Percentiles rank a stretch among this genome's conserved stretches.
These are phyloP conservation scores for Fusarium neocosmosporiellum DNA, from an alignment of 2,329 filamentous ascomycete species.

Conservation along the genomic window DNA sequence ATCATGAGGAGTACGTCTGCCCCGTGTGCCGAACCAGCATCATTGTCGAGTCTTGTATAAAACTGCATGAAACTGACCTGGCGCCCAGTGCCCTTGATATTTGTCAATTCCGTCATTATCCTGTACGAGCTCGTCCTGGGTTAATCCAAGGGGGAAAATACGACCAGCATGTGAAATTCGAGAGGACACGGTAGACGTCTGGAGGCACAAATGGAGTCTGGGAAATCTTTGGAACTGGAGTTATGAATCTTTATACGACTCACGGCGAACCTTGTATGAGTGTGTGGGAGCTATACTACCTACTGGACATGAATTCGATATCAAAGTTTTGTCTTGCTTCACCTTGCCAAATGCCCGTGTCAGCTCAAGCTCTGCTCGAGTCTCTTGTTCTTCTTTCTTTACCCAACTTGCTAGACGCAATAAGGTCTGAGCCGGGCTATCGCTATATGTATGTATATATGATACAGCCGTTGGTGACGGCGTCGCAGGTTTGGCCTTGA, in stretches of 20 bases:
- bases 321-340: not conserved
- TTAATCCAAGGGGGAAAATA: constrained; percentile 52
- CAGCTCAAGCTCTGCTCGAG: constrained; percentile 9
- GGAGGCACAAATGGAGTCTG: constrained; percentile 37
- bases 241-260: constrained; percentile 29
- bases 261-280: constrained; percentile 3
- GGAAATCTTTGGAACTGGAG: constrained; percentile 29
- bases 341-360: not conserved
- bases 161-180: not conserved
- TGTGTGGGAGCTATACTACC: constrained; percentile 1
- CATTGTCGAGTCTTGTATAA: not conserved
- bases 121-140: constrained; percentile 83
- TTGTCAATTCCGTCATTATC: constrained; percentile 85
- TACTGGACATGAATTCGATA: constrained; percentile 13
- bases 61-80: constrained; percentile 12
- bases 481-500: constrained; percentile 2
- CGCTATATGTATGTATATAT: constrained; percentile 23
- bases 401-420: constrained; percentile 12
- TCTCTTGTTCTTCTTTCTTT: constrained; percentile 21
- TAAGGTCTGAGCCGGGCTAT: constrained; percentile 13
- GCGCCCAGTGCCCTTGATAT: constrained; percentile 81
- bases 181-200: constrained; percentile 34
- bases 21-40: not conserved
- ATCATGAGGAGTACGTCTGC: constrained; percentile 82
- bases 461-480: constrained; percentile 26